Base-by-base conservation (phyloP, 306 rosid species). In the Bauhinia variegata region DNA sequence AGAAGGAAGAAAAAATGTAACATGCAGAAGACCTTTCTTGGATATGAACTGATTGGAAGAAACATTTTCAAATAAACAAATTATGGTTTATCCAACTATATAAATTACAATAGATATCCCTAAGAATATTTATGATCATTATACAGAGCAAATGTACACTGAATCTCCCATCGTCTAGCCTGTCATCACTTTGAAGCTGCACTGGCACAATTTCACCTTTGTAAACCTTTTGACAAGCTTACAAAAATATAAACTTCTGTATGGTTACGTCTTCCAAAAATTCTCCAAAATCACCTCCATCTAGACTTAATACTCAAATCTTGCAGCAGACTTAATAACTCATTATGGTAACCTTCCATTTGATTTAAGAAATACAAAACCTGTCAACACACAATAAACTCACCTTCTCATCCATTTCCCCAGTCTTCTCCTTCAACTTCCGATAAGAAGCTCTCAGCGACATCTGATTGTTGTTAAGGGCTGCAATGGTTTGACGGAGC, bases 371-470 rank as follows among this genome's bases (percentile, higher is more conserved):
- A 51, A 16, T 39, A 62, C 7, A 66, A 44, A 30, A 60, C 39
- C 18, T 15, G 54, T 31, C 5, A 42, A 42, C 13, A 63, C 38
- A 71, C 73, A 64, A 82, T 46, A 51, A 65, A 4, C 82, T 78
- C 60, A 92, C 96, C 93, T 92, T 80, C 70, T 74, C 79, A 48
- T 89, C 96, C 91, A 80, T 82, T 78, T 87, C 96, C 39, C 44
- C 75, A 3, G 50, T 70, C 72, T 78, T 87, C 59, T 92, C 96
- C 78, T 87, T 87, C 83, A 80, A 81, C 78, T 86, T 86, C 65
- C 77, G 77, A 28, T 74, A 56, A 18, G 83, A 55, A 76, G 81
- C 65, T 75, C 89, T 87, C 79, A 89, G 44, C 0, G 92, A 78
- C 70, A 74, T 47, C 73, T 92, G 98, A 4, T 86, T 77, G 50